phyloP scores from a whole-genome alignment of 176 grass and related monocot genomes.

The Otatea glauca region DNA sequence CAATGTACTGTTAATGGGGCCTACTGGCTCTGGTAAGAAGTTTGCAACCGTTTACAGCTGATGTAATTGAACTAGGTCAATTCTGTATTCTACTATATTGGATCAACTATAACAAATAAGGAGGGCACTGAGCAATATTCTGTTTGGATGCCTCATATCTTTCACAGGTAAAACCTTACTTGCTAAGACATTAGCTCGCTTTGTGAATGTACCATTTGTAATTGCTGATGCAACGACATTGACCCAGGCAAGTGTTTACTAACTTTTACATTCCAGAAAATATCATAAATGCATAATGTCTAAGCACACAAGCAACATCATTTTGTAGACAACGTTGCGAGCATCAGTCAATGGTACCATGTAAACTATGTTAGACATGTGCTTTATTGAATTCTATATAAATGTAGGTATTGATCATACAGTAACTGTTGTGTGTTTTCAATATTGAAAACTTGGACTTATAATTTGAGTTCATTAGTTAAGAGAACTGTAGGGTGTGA shows the following conservation, averaged over 20 bases:
- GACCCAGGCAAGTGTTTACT: slow-evolving; percentile 81
- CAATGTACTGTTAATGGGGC: slow-evolving; percentile 95
- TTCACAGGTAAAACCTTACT: slow-evolving; percentile 96
- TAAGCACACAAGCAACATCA: slow-evolving; percentile 7
- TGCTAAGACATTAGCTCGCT: slow-evolving; percentile 97
- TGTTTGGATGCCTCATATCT: slow-evolving; percentile 44
- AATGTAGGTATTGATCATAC: background rate
- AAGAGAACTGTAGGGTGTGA: background rate
- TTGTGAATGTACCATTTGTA: slow-evolving; percentile 99
- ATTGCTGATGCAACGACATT: slow-evolving; percentile 99
- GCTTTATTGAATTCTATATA: slow-evolving; percentile 6
- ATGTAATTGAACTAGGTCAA: slow-evolving; percentile 4
- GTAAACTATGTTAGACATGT: slow-evolving; percentile 15
- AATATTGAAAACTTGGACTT: background rate
- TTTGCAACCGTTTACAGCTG: slow-evolving; percentile 34
- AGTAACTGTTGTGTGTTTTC: background rate
- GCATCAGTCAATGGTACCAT: slow-evolving; percentile 2
- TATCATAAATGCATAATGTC: slow-evolving; percentile 19
- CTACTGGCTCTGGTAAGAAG: slow-evolving; percentile 91
- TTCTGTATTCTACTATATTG: slow-evolving; percentile 22
- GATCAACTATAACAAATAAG: slow-evolving; percentile 33
- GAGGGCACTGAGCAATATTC: slow-evolving; percentile 26
- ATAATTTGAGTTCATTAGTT: slow-evolving; percentile 20
- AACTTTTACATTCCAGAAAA: slow-evolving; percentile 18
- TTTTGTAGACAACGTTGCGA: slow-evolving; percentile 1